Evolutionary conservation across 2,329 filamentous ascomycete species (phyloP).

Genomic region (Paecilomyces variotii): DNA sequence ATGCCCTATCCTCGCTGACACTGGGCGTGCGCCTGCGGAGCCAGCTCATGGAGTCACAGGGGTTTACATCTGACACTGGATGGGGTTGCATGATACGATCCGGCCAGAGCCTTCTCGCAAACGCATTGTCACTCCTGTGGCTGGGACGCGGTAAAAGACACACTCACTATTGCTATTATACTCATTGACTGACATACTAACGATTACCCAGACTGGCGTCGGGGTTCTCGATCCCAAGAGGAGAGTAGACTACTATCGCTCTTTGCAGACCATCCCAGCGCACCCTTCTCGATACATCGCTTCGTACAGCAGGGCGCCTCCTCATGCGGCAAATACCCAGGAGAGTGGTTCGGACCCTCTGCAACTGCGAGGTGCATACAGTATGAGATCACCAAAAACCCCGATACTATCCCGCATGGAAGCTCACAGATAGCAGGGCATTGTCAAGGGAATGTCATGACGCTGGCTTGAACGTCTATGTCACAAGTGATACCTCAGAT

Average conservation of each 20-base stretch:
- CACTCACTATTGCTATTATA: conserved; percentile 11
- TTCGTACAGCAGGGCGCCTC: conserved; percentile 84
- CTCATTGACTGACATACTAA: conserved; percentile 11
- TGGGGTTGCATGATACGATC: conserved; percentile 99
- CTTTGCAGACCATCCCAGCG: conserved; percentile 79
- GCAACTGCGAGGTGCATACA: conserved; percentile 91
- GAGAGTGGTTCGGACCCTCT: conserved; percentile 98
- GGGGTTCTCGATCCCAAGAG: conserved; percentile 47
- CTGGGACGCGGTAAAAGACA: conserved; percentile 63
- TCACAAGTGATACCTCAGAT: conserved; percentile 81
- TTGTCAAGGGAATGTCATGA: conserved; percentile 59
- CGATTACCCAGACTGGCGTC: conserved; percentile 61
- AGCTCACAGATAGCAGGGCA: conserved; percentile 41
- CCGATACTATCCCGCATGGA: not conserved
- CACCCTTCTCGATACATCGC: conserved; percentile 89
- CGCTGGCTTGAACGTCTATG: conserved; percentile 68
- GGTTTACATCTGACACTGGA: conserved; percentile 87
- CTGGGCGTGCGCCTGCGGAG: conserved; percentile 77
- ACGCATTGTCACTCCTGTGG: conserved; percentile 63
- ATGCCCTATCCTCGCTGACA: conserved; percentile 63
- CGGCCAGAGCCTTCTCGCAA: conserved; percentile 86
- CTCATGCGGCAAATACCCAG: conserved; percentile 87
- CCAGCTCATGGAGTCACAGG: conserved; percentile 66
- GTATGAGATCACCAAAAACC: conserved; percentile 45
- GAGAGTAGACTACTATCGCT: conserved; percentile 67